phyloP scores from a whole-genome alignment of 164 flowering plant species.

The Stephania japonica region DNA sequence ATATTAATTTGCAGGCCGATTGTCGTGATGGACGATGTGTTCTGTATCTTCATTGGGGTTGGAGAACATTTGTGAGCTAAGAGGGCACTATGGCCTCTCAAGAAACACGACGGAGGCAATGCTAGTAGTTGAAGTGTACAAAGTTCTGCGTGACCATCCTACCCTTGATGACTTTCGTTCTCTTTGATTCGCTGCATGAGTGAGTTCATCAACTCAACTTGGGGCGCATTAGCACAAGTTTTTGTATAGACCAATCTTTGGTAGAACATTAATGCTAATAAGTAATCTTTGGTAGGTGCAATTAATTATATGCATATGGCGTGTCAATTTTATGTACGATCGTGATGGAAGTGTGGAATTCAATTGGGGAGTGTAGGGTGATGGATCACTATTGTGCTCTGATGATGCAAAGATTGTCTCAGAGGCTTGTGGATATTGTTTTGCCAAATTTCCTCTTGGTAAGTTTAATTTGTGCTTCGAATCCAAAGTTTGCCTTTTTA shows the following conservation, averaged over 20 bases:
- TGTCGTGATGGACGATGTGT: conserved; percentile 44
- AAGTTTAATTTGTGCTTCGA: background rate
- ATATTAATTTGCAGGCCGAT: conserved; percentile 28
- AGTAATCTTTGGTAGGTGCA: no score
- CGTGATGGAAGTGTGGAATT: conserved; percentile 37
- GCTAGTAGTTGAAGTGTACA: conserved; percentile 47
- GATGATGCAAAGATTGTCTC: conserved; percentile 28
- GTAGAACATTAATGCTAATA: no score
- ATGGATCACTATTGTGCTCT: conserved; percentile 37
- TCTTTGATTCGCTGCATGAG: conserved; percentile 48
- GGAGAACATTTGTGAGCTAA: conserved; percentile 32
- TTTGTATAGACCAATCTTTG: no score
- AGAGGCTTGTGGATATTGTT: conserved; percentile 36
- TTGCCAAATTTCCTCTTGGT: conserved; percentile 43
- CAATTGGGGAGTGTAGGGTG: conserved; percentile 42
- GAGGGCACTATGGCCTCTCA: conserved; percentile 42
- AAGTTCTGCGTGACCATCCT: conserved; percentile 47
- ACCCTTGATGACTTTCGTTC: conserved; percentile 56
- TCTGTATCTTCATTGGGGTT: conserved; percentile 46
- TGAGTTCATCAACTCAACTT: conserved; percentile 20
- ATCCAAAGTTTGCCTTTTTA: no score
- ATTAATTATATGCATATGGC: no score
- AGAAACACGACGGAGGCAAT: conserved; percentile 39
- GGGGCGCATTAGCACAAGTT: no score
- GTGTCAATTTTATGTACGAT: conserved; percentile 41